These are phyloP conservation scores for Fonsecaea nubica DNA, from an alignment of 2,329 filamentous ascomycete genomes.

Conservation along the genomic window DNA sequence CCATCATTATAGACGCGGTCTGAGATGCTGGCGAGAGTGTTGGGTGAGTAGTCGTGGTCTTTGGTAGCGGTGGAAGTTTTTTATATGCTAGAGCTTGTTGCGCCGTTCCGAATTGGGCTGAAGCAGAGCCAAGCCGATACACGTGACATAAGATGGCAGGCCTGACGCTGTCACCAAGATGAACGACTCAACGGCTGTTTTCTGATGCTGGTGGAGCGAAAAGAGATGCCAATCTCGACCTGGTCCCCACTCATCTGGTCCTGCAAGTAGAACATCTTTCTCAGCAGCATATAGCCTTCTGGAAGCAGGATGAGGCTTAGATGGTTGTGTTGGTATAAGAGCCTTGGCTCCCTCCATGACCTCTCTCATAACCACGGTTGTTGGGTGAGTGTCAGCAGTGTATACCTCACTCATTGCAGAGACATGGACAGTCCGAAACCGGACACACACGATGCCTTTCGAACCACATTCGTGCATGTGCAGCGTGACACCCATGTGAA, in stretches of 20 bases:
- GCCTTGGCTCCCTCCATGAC: neutral
- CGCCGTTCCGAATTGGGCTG: neutral
- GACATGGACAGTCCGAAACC: slow-evolving; percentile 62
- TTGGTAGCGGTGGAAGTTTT: neutral
- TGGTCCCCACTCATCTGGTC: neutral
- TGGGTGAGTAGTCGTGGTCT: neutral
- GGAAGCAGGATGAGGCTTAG: neutral
- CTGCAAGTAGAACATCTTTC: neutral
- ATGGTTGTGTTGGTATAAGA: neutral
- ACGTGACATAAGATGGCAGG: slow-evolving; percentile 16
- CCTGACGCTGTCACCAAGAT: neutral
- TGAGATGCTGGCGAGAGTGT: neutral
- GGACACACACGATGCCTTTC: slow-evolving; percentile 60
- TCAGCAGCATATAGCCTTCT: neutral
- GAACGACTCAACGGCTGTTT: neutral
- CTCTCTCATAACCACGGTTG: neutral
- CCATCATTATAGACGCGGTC: neutral
- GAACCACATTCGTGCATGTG: slow-evolving; percentile 70
- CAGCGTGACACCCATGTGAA: slow-evolving; percentile 68
- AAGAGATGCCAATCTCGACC: neutral
- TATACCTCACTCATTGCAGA: slow-evolving; percentile 50
- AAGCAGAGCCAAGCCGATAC: neutral
- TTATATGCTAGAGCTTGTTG: neutral
- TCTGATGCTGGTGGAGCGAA: neutral
- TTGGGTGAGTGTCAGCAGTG: neutral